phyloP scores from a whole-genome alignment of 352 stramenopile genomes.

The Phytophthora sp. region DNA sequence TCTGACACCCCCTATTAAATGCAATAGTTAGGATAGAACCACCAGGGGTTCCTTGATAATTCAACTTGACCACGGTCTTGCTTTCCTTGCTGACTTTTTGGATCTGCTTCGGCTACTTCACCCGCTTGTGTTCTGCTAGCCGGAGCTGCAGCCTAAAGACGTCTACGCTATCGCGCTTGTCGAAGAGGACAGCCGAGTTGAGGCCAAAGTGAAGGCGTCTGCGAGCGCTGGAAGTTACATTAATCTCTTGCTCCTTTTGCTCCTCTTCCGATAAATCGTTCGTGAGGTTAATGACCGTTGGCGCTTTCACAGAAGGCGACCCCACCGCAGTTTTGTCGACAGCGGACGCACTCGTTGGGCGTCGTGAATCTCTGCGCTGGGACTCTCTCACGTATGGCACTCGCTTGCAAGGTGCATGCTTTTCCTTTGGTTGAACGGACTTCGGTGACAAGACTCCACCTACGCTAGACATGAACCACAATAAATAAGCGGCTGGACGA shows the following conservation, averaged over 20 bases:
- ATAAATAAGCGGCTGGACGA: no score
- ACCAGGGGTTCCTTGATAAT: no score
- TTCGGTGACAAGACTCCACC: conserved; percentile 9
- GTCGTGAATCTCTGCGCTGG: neutral
- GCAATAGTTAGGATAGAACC: no score
- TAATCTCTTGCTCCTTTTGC: neutral
- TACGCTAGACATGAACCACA: neutral
- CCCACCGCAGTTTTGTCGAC: neutral
- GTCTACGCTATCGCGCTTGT: conserved; percentile 5
- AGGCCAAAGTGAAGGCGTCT: conserved; percentile 16
- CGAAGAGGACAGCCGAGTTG: conserved; percentile 11
- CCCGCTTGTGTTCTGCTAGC: neutral
- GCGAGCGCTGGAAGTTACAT: neutral
- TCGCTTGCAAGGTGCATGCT: neutral
- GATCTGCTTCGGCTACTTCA: conserved; percentile 13
- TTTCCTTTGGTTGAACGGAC: neutral
- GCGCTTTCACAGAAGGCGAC: neutral
- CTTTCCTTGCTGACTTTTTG: neutral
- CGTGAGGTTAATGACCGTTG: conserved; percentile 11
- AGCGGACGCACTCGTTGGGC: neutral
- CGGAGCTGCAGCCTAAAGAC: conserved; percentile 9
- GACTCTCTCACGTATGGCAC: neutral
- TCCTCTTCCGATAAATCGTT: neutral
- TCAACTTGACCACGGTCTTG: conserved; percentile 22
- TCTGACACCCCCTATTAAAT: no score